phyloP scores from a whole-genome alignment of 768 basidiomycete species.

The Pisolithus marmoratus region DNA sequence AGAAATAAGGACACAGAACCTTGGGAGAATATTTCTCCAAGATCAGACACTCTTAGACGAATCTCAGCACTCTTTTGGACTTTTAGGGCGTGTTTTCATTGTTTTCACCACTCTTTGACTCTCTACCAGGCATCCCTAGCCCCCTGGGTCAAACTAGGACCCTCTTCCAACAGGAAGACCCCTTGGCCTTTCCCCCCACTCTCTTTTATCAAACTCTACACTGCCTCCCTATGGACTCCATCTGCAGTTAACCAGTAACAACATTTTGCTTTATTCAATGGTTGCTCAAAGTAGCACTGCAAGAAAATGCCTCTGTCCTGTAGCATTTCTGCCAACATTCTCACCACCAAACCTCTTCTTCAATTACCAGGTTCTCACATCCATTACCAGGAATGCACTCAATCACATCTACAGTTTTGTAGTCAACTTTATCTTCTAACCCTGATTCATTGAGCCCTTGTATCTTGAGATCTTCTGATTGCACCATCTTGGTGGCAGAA shows the following conservation, averaged over 20 bases:
- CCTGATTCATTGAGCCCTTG: slow-evolving; percentile 28
- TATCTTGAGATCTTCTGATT: slow-evolving; percentile 15
- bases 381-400: slow-evolving; percentile 15
- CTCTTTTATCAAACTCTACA: too few relatives aligned
- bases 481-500: slow-evolving; percentile 15
- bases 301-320: slow-evolving; percentile 24
- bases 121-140: too few relatives aligned
- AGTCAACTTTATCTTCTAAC: slow-evolving; percentile 13
- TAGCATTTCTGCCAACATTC: slow-evolving; percentile 58
- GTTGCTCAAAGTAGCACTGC: slow-evolving; percentile 21
- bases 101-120: too few relatives aligned
- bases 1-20: too few relatives aligned
- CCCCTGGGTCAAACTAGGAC: too few relatives aligned
- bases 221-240: too few relatives aligned
- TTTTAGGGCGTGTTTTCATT: too few relatives aligned
- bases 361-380: slow-evolving; percentile 22
- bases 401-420: slow-evolving; percentile 9
- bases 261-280: slow-evolving; percentile 40
- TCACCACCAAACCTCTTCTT: slow-evolving; percentile 58
- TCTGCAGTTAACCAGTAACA: slow-evolving; percentile 19
- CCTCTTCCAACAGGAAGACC: too few relatives aligned
- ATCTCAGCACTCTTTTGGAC: too few relatives aligned
- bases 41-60: too few relatives aligned
- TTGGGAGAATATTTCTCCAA: too few relatives aligned
- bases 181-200: too few relatives aligned